Percentiles rank a stretch among this genome's conserved stretches.
phyloP scores from a whole-genome alignment of 805 yeast genomes.

The Torulaspora delbrueckii region DNA sequence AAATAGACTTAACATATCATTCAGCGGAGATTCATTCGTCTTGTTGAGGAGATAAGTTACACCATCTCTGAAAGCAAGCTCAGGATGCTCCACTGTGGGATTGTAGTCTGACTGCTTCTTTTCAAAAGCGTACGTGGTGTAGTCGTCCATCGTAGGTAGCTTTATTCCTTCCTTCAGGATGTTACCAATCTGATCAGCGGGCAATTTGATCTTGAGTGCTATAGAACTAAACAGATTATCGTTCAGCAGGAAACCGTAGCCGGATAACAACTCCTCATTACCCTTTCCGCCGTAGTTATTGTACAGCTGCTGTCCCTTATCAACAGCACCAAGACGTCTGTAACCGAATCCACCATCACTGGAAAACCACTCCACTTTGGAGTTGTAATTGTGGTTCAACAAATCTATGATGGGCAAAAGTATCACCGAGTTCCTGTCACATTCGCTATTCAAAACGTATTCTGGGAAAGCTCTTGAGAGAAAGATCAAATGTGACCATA shows the following conservation, averaged over 20 bases:
- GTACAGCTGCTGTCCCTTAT: slow-evolving; percentile 47
- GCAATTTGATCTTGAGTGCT: slow-evolving; percentile 56
- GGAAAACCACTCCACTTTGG: slow-evolving; percentile 64
- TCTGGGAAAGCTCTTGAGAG: slow-evolving; percentile 81
- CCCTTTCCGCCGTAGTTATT: slow-evolving; percentile 91
- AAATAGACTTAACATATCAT: slow-evolving; percentile 32
- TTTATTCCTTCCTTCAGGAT: slow-evolving; percentile 38
- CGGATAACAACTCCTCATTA: slow-evolving; percentile 76
- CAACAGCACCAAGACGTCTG: slow-evolving; percentile 9
- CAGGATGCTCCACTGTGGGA: slow-evolving; percentile 3
- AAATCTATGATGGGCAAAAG: slow-evolving; percentile 75
- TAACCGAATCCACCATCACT: slow-evolving; percentile 48
- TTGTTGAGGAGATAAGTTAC: slow-evolving; percentile 34
- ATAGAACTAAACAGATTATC: slow-evolving; percentile 58
- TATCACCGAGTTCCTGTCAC: slow-evolving; percentile 48
- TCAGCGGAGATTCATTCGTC: slow-evolving; percentile 14
- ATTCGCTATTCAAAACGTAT: slow-evolving; percentile 35
- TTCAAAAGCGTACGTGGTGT: slow-evolving; percentile 39
- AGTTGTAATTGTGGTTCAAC: slow-evolving; percentile 61
- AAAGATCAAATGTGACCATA: slow-evolving; percentile 71
- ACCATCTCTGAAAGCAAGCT: slow-evolving; percentile 29
- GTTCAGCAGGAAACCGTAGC: slow-evolving; percentile 50
- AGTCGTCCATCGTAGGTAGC: slow-evolving; percentile 39
- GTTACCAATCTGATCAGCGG: slow-evolving; percentile 19
- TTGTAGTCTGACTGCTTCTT: background rate